These are phyloP conservation scores for Vitis labrusca DNA, from an alignment of 164 flowering plant genomes.

Conservation along the genomic window DNA sequence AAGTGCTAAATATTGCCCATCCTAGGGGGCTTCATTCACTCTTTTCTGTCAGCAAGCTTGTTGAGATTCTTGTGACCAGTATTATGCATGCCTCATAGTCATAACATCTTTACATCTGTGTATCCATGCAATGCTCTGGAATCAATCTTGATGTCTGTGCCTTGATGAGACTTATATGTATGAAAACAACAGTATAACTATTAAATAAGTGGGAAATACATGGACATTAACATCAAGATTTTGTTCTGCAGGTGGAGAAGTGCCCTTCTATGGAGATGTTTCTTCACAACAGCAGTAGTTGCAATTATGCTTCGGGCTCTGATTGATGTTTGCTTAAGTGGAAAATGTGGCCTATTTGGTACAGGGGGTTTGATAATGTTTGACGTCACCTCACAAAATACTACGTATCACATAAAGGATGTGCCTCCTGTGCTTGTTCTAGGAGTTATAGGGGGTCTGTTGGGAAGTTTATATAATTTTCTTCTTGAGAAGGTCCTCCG, in stretches of 20 bases:
- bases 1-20: too few relatives aligned
- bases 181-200: too few relatives aligned
- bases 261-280: conserved; percentile 90
- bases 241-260: conserved; percentile 82
- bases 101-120: too few relatives aligned
- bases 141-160: too few relatives aligned
- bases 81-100: too few relatives aligned
- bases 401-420: conserved; percentile 65
- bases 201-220: background rate
- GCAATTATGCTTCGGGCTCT: conserved; percentile 77
- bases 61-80: too few relatives aligned
- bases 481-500: conserved; percentile 65
- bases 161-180: too few relatives aligned
- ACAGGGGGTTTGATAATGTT: conserved; percentile 95
- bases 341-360: conserved; percentile 90
- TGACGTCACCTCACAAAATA: conserved; percentile 62
- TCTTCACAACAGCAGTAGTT: conserved; percentile 81
- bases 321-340: conserved; percentile 70
- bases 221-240: background rate
- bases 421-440: conserved; percentile 77
- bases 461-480: conserved; percentile 76
- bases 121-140: too few relatives aligned
- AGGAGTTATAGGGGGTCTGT: conserved; percentile 77
- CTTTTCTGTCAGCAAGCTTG: too few relatives aligned
- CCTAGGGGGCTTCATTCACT: too few relatives aligned